A percentile compares a stretch with the other conserved stretches of the same genome.
These are phyloP conservation scores for Amphibolis antarctica DNA, from an alignment of 106 monocot genomes.

Conservation along the genomic window DNA sequence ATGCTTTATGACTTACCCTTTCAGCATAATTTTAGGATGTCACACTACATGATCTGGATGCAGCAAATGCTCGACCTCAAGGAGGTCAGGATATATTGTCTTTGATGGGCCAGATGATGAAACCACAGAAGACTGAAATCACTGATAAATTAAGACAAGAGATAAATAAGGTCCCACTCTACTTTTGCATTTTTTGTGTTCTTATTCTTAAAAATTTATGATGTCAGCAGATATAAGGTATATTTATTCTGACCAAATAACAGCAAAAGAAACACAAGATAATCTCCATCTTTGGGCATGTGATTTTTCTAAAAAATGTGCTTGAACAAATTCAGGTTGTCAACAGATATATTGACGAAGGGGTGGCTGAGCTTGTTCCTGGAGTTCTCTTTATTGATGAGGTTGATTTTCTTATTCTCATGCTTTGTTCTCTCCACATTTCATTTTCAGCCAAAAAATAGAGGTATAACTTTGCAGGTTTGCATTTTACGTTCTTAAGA, in stretches of 20 bases:
- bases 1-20: background rate
- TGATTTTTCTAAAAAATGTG: background rate
- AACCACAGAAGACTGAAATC: slow-evolving; percentile 93
- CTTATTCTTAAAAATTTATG: too few relatives aligned
- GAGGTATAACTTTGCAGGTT: background rate
- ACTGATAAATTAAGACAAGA: slow-evolving; percentile 94
- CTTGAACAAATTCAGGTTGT: slow-evolving; percentile 49
- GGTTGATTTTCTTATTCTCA: slow-evolving; percentile 17
- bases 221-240: background rate
- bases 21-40: slow-evolving; percentile 49
- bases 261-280: background rate
- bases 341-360: slow-evolving; percentile 95
- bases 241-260: background rate
- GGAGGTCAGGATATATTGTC: slow-evolving; percentile 98
- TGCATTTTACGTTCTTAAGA: background rate
- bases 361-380: slow-evolving; percentile 93
- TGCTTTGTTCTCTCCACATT: background rate
- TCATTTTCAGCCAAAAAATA: background rate
- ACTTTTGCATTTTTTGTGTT: background rate
- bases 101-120: slow-evolving; percentile 99
- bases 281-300: background rate
- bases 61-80: slow-evolving; percentile 98
- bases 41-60: slow-evolving; percentile 94
- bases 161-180: slow-evolving; percentile 71
- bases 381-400: slow-evolving; percentile 98